Base-by-base conservation (phyloP, 352 stramenopile genomes). In the Phytophthora chlamydospora region DNA sequence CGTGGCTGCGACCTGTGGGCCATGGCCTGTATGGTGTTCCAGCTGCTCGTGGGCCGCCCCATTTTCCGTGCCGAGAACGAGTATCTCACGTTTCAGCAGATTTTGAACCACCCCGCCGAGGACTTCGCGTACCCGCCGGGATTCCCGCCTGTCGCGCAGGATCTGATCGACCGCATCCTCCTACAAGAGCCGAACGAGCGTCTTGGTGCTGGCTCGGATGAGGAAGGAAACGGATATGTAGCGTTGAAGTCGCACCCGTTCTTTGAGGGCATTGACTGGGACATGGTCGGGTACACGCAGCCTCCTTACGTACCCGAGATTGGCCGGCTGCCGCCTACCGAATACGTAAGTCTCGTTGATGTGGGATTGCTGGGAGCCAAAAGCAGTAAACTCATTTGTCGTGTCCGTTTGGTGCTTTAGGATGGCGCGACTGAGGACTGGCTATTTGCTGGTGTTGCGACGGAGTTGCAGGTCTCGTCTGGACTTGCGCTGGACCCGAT, bases 1-100 rank as follows among this genome's bases (percentile, higher is more conserved):
- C 75, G 82, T 4, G 85, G 80, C 0, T 96, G 90, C 33, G 92
- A 98, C 55, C 48, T 97, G 45, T 98, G 92, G 92, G 92, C 92
- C 0, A 61, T 97, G 40, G 92, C 90, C 0, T 97, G 90, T 68
- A 97, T 97, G 73, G 59, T 97, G 9, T 98, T 89, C 62, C 91
- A 98, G 67, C 84, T 97, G 73, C 71, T 95, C 5, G 83, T 93
- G 0, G 91, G 91, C 2, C 59, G 75, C 36, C 83, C 88, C 17
- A 89, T 94, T 40, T 97, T 97, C 67, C 79, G 85, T 4, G 91
- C 83, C 1, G 88, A 95, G 53, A 97, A 94, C 48, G 91, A 98
- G 44, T 97, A 96, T 40, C 72, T 96, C 10, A 97, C 90, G 34
- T 97, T 97, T 62, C 85, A 97, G 63, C 81, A 94, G 64, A 95